Conservation (phyloP, 2,329 filamentous ascomycete genomes). For the Lecanicillium sp. region DNA sequence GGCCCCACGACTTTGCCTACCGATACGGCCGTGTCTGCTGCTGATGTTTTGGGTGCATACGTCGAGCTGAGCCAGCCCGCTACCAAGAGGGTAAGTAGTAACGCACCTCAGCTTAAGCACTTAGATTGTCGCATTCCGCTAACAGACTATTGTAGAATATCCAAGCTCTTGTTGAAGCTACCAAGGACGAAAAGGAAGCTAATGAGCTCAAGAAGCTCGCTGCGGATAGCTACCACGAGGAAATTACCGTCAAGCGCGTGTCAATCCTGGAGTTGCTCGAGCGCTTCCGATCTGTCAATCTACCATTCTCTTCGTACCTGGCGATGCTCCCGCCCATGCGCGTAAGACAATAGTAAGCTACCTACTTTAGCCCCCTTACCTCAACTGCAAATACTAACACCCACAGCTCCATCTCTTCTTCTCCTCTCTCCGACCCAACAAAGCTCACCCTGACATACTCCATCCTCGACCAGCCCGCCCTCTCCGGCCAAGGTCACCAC, state of each 20-base stretch:
- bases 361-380: slow-evolving; percentile 17
- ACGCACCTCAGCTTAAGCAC: background rate
- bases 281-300: slow-evolving; percentile 46
- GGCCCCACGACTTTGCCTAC: slow-evolving; percentile 47
- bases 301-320: slow-evolving; percentile 62
- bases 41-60: slow-evolving; percentile 59
- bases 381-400: slow-evolving; percentile 26
- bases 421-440: slow-evolving; percentile 51
- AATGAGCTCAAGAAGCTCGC: slow-evolving; percentile 38
- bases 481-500: slow-evolving; percentile 40
- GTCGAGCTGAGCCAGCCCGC: slow-evolving; percentile 67
- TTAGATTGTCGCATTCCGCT: too few relatives aligned
- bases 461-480: slow-evolving; percentile 50
- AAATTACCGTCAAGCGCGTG: slow-evolving; percentile 48
- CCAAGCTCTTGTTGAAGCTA: slow-evolving; percentile 37
- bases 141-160: slow-evolving; percentile 22
- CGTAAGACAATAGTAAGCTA: slow-evolving; percentile 56
- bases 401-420: slow-evolving; percentile 61
- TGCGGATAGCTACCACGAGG: slow-evolving; percentile 36
- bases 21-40: slow-evolving; percentile 48
- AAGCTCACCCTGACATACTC: slow-evolving; percentile 60
- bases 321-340: slow-evolving; percentile 70
- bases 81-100: slow-evolving; percentile 54
- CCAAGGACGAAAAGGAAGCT: slow-evolving; percentile 35
- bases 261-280: slow-evolving; percentile 65